These are phyloP conservation scores for Beauveria varroae DNA, from an alignment of 2,329 filamentous ascomycete species.

Conservation along the genomic window DNA sequence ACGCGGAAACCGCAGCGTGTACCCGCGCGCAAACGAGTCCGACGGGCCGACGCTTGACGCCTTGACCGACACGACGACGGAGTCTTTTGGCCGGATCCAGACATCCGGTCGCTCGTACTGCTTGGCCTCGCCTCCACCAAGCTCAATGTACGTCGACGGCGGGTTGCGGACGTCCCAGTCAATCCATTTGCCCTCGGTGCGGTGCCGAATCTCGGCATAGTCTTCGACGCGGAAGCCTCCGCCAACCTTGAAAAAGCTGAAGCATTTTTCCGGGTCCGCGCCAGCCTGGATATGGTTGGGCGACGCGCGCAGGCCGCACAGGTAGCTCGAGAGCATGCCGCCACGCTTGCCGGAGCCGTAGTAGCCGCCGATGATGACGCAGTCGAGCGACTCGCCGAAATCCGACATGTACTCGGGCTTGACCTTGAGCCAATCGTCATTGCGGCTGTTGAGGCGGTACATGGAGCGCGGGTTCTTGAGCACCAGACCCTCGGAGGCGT, in stretches of 20 bases:
- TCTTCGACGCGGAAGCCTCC: constrained; percentile 82
- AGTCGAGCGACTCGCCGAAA: constrained; percentile 88
- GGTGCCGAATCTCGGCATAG: constrained; percentile 73
- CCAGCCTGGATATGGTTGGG: constrained; percentile 55
- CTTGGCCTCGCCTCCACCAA: constrained; percentile 64
- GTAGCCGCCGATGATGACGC: constrained; percentile 83
- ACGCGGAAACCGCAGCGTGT: constrained; percentile 84
- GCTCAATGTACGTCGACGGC: constrained; percentile 69
- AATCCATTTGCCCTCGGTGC: constrained; percentile 86
- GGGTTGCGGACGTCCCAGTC: constrained; percentile 74
- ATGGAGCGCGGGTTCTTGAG: constrained; percentile 86
- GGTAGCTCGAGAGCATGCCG: constrained; percentile 72
- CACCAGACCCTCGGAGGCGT: constrained; percentile 83
- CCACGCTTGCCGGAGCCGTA: constrained; percentile 83
- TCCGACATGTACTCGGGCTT: constrained; percentile 98
- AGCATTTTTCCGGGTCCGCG: constrained; percentile 64
- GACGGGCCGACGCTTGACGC: constrained; percentile 70
- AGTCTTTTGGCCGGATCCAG: constrained; percentile 88
- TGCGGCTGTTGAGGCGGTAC: constrained; percentile 82
- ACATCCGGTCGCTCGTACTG: constrained; percentile 78
- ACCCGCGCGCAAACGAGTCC: constrained; percentile 67
- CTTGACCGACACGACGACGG: constrained; percentile 81
- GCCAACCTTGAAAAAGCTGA: constrained; percentile 98
- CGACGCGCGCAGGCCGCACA: constrained; percentile 80
- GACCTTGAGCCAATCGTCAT: constrained; percentile 97